Base-by-base conservation (phyloP, 345 rosid genomes). In the Combretum micranthum region DNA sequence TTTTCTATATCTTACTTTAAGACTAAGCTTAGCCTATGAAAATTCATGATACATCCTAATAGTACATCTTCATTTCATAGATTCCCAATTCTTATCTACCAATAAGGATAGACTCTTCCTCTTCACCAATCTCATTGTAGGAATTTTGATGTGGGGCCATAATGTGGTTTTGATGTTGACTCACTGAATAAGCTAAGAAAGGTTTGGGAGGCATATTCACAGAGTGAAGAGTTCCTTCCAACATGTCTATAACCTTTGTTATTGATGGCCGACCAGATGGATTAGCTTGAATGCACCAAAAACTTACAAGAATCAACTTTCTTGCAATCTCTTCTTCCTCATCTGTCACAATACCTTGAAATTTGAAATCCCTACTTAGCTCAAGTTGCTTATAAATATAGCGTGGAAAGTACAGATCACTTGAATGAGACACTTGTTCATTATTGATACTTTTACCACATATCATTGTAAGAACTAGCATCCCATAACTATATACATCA, bases 401-500 rank as follows among this genome's bases (percentile, higher is more conserved):
- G 4, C 55, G 55, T 0, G 66, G 74, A 37, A 71, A 67, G 32
- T 60, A 67, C 45, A 39, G 32, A 12, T 63, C 67, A 14, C 74
- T 55, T 19, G 48, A 47, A 10, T 57, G 22, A 0, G 67, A 55
- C 12, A 26, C 44, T 23, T 16, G 32, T 15, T 2, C n/a, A 21
- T 49, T 47, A 23, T 26, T 16, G 9, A 52, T 57, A 2, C 50
- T 62, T 43, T 55, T 63, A 23, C 61, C 56, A 13, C 57, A 63
- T 3, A 64, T 50, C 64, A 72, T 48, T 47, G 68, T 67, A 10
- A 72, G 66, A 53, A 68, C 46, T 64, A 72, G 42, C 73, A 72
- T 72, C 18, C 77, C 77, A 12, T 56, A 72, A 37, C 77, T 64
- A 46, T 68, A 68, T 0, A 56, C 73, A 64, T 81, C 80, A 0